A percentile compares a stretch with the other conserved stretches of the same genome.
phyloP scores from a whole-genome alignment of 2,329 filamentous ascomycete genomes.

The Nigrospora sphaerica region DNA sequence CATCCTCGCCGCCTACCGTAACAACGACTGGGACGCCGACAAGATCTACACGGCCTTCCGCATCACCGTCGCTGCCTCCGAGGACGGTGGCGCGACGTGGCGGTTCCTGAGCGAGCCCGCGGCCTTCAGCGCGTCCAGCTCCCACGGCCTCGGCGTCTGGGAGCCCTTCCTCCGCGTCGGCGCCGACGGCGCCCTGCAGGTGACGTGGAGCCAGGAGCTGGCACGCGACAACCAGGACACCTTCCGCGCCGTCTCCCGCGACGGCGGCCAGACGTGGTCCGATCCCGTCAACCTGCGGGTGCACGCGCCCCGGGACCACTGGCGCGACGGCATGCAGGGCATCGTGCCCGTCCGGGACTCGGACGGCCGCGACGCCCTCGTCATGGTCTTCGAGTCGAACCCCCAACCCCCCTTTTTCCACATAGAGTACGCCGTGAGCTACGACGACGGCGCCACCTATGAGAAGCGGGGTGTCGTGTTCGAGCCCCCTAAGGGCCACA shows the following conservation, averaged over 20 bases:
- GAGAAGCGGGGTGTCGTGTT: slow-evolving; percentile 23
- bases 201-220: slow-evolving; percentile 33
- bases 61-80: slow-evolving; percentile 22
- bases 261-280: slow-evolving; percentile 29
- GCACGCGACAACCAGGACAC: slow-evolving; percentile 33
- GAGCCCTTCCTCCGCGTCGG: slow-evolving; percentile 34
- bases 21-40: slow-evolving; percentile 27
- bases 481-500: slow-evolving; percentile 17
- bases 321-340: slow-evolving; percentile 28
- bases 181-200: slow-evolving; percentile 26
- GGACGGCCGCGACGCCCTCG: slow-evolving; percentile 21
- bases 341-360: slow-evolving; percentile 22
- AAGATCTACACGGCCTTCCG: slow-evolving; percentile 27
- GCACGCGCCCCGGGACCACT: slow-evolving; percentile 20
- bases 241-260: slow-evolving; percentile 28
- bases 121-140: slow-evolving; percentile 22
- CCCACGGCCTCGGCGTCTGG: slow-evolving; percentile 24
- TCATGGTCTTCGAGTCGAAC: slow-evolving; percentile 32
- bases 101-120: slow-evolving; percentile 26
- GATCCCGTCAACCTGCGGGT: slow-evolving; percentile 20
- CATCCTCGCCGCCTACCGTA: slow-evolving; percentile 32
- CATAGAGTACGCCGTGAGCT: slow-evolving; percentile 25
- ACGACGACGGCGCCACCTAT: slow-evolving; percentile 28
- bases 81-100: slow-evolving; percentile 26
- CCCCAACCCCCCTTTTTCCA: slow-evolving; percentile 21